Evolutionary conservation across 192 early-diverging fungal genomes (phyloP).

Genomic region (Linnemannia exigua): DNA sequence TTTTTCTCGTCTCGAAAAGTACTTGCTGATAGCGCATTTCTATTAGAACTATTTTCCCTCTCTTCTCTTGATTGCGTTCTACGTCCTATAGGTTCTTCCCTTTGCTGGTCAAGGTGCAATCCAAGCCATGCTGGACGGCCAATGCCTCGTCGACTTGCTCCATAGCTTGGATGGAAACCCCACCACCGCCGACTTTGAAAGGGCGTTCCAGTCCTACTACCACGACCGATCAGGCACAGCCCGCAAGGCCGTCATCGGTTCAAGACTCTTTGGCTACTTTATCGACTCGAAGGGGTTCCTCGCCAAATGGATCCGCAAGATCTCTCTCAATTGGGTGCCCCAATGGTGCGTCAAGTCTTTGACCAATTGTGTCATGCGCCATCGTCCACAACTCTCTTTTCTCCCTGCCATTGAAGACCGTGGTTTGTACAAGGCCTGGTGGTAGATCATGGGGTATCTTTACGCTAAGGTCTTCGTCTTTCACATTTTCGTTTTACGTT

Average conservation of each 20-base stretch:
- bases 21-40: not conserved
- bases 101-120: conserved; percentile 37
- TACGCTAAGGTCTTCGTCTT: too few species aligned
- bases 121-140: conserved; percentile 43
- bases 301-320: conserved; percentile 15
- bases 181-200: conserved; percentile 5
- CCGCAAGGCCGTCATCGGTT: conserved; percentile 26
- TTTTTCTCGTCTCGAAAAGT: not conserved
- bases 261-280: conserved; percentile 30
- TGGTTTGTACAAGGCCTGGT: conserved; percentile 18
- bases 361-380: conserved; percentile 28
- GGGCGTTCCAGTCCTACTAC: conserved; percentile 12
- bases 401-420: conserved; percentile 31
- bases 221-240: not conserved
- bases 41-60: not conserved
- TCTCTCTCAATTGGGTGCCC: conserved; percentile 12
- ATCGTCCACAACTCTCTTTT: conserved; percentile 34
- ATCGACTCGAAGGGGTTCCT: conserved; percentile 8
- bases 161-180: not conserved
- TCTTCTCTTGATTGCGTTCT: not conserved
- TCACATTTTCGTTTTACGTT: too few species aligned
- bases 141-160: conserved; percentile 31
- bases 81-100: conserved; percentile 20
- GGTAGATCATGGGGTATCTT: not conserved
- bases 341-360: conserved; percentile 4